Base-by-base conservation (phyloP, 2,329 filamentous ascomycete species). In the Trichoderma atroviride region DNA sequence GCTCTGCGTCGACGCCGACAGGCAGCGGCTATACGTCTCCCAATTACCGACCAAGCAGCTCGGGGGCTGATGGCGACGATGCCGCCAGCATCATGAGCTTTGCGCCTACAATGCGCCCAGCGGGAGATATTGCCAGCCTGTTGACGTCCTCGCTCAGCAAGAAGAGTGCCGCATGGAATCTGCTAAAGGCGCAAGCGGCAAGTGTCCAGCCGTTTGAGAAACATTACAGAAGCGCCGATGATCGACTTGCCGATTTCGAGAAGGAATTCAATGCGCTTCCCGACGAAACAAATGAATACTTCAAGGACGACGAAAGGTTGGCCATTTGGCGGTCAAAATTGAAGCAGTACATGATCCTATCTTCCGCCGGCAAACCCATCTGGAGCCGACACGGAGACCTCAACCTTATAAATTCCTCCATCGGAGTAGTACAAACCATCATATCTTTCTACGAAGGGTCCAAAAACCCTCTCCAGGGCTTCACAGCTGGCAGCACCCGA, bases 341-440 rank as follows among this genome's bases (percentile, higher is more conserved):
- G 72, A 99, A 99, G 80, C 96, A 99, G 80, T 99, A 97, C 79
- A 89, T 99, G 81, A 97, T 99, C 75, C 84, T 99, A 1, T 98
- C 96, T 2, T 95, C 94, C 16, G 95, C 96, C 11, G 96, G 96
- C 24, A 99, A 99, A 79, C 96, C 96, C 13, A 96, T 99, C 60
- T 99, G 95, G 85, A 98, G 94, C 76, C 88, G 96, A 60, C 95
- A 99, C 78, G 96, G 96, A 52, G 93, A 97, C 74, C 87, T 97
- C 73, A 89, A 91, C 67, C 83, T 98, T 55, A 93, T 98, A 77
- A 97, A 96, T 75, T 92, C 92, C 62, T 97, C 96, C 75, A 95
- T 98, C 78, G 96, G 96, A 52, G 91, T 99, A 22, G 91, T 97
- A 2, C 96, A 98, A 78, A 99, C 96, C 55, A 95, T 99, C 74